Evolutionary conservation across 176 grass and related monocot genomes (phyloP).

Genomic region (Hordeum vulgare): MorexV3_pseudomolecules_assembly NC_058524.1:617564396-617564895

Average conservation of each 20-base stretch:
- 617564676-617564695: not conserved
- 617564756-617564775: no score
- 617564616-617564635: not conserved
- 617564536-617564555: not conserved
- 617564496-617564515: not conserved
- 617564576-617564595: not conserved
- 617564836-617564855: not conserved
- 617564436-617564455: constrained; percentile 65
- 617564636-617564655: not conserved
- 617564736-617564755: not conserved
- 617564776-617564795: not conserved
- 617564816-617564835: not conserved
- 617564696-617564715: not conserved
- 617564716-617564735: not conserved
- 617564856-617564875: not conserved
- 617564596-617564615: not conserved
- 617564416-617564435: constrained; percentile 69
- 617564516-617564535: not conserved
- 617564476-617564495: constrained; percentile 41
- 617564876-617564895: constrained; percentile 18
- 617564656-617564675: not conserved
- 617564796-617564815: no score
- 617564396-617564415: constrained; percentile 86
- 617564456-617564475: constrained; percentile 32
- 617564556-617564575: not conserved